A percentile compares a stretch with the other conserved stretches of the same genome.
Conservation (phyloP, 2,329 filamentous ascomycete species). For the Gnomoniopsis sp. region DNA sequence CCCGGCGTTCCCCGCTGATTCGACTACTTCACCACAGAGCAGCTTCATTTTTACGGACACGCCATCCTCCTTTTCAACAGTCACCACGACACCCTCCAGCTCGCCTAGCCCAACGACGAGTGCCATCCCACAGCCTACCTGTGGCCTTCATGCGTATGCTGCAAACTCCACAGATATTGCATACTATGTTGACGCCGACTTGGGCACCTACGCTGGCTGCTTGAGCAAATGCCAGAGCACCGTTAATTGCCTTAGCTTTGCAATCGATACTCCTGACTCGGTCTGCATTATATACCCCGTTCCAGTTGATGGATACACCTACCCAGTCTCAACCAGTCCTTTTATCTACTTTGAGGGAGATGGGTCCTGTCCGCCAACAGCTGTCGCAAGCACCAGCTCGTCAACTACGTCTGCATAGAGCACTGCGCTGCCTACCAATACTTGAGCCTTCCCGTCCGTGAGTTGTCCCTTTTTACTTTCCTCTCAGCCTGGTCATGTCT, state of each 20-base stretch:
- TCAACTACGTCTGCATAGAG: not conserved
- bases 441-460: not conserved
- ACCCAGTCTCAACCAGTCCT: not conserved
- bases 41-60: too few species aligned
- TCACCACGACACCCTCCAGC: too few species aligned
- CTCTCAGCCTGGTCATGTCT: not conserved
- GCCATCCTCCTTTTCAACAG: too few species aligned
- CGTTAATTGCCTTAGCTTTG: not conserved
- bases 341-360: not conserved
- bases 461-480: not conserved
- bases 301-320: not conserved
- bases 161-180: not conserved
- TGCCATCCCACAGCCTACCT: not conserved
- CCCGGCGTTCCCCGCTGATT: too few species aligned
- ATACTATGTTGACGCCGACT: not conserved
- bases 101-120: too few species aligned
- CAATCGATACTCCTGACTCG: not conserved
- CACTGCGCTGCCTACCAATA: not conserved
- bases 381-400: not conserved
- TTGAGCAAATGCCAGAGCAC: not conserved
- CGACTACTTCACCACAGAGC: too few species aligned
- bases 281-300: not conserved
- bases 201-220: not conserved
- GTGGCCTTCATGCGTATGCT: not conserved
- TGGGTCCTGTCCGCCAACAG: not conserved